Evolutionary conservation across 2,329 filamentous ascomycete genomes (phyloP).

Genomic region (Acrodontium crateriforme): DNA sequence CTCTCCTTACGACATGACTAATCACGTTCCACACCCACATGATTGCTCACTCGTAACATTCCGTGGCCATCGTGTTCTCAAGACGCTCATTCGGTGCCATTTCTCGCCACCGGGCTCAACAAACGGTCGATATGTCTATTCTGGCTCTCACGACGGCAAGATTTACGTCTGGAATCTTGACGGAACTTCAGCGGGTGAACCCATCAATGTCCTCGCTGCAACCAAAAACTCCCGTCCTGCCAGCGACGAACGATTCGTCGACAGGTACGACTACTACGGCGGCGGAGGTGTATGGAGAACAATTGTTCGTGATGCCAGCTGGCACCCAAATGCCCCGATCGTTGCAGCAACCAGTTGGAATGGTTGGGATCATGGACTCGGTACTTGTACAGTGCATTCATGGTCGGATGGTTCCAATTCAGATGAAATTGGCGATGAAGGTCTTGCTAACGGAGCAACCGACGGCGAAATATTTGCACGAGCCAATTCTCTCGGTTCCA

Average conservation of each 20-base stretch:
- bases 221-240: slow-evolving; percentile 50
- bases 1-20: slow-evolving; percentile 48
- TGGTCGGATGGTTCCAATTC: slow-evolving; percentile 52
- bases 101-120: slow-evolving; percentile 81
- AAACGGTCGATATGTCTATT: slow-evolving; percentile 85
- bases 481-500: slow-evolving; percentile 12
- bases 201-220: slow-evolving; percentile 60
- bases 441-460: slow-evolving; percentile 15
- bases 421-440: slow-evolving; percentile 43
- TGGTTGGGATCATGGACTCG: slow-evolving; percentile 56
- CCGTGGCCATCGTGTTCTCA: slow-evolving; percentile 74
- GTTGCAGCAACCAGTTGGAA: slow-evolving; percentile 81
- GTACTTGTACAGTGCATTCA: slow-evolving; percentile 64
- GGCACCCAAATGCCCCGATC: slow-evolving; percentile 75
- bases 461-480: slow-evolving; percentile 20
- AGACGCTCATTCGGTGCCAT: slow-evolving; percentile 86
- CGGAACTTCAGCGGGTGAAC: slow-evolving; percentile 59
- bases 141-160: slow-evolving; percentile 76
- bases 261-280: slow-evolving; percentile 44
- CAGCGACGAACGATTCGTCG: slow-evolving; percentile 38
- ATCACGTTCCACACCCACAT: slow-evolving; percentile 60
- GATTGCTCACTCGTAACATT: slow-evolving; percentile 93
- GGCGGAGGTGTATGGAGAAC: slow-evolving; percentile 53
- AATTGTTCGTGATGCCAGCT: slow-evolving; percentile 75
- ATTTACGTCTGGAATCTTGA: slow-evolving; percentile 92